Conservation (phyloP, 2,329 filamentous ascomycete genomes). For the Didymella arachidicola region DNA sequence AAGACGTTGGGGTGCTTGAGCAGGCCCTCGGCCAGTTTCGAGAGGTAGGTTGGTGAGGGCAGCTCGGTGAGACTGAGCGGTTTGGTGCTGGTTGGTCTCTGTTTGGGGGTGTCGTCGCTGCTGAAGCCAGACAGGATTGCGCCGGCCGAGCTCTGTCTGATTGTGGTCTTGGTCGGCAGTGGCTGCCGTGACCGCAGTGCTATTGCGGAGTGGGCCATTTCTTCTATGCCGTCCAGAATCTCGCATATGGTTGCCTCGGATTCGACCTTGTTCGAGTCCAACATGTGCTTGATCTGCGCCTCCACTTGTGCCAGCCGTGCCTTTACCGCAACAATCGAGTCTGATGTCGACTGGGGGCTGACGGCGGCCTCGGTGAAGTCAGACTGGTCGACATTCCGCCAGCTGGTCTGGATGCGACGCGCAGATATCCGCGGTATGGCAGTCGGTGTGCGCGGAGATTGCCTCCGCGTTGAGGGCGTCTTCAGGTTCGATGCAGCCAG, state of each 20-base stretch:
- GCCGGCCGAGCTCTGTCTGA: slow-evolving; percentile 45
- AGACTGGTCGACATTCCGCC: slow-evolving; percentile 18
- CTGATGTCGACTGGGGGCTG: slow-evolving; percentile 26
- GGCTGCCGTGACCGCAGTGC: slow-evolving; percentile 40
- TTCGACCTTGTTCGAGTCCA: slow-evolving; percentile 41
- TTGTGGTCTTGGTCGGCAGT: slow-evolving; percentile 28
- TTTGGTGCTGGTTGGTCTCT: slow-evolving; percentile 20
- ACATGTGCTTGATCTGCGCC: slow-evolving; percentile 36
- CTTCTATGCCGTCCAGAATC: slow-evolving; percentile 34
- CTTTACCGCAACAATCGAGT: slow-evolving; percentile 33
- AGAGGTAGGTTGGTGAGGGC: slow-evolving; percentile 53
- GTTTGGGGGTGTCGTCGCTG: slow-evolving; percentile 27
- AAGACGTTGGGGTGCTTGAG: slow-evolving; percentile 78
- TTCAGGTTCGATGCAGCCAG: slow-evolving; percentile 33
- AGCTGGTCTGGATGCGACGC: slow-evolving; percentile 34
- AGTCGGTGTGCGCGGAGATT: slow-evolving; percentile 29
- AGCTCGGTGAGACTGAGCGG: slow-evolving; percentile 33
- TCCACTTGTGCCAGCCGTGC: slow-evolving; percentile 37
- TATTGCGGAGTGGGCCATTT: slow-evolving; percentile 38
- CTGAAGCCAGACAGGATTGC: slow-evolving; percentile 45
- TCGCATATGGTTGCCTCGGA: slow-evolving; percentile 31
- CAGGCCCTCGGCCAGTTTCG: slow-evolving; percentile 70
- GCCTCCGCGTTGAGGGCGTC: slow-evolving; percentile 37
- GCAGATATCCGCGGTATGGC: slow-evolving; percentile 25
- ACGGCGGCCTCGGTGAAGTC: slow-evolving; percentile 26